Evolutionary conservation across 2,329 filamentous ascomycete species (phyloP).

Genomic region (Trichoderma sp.): DNA sequence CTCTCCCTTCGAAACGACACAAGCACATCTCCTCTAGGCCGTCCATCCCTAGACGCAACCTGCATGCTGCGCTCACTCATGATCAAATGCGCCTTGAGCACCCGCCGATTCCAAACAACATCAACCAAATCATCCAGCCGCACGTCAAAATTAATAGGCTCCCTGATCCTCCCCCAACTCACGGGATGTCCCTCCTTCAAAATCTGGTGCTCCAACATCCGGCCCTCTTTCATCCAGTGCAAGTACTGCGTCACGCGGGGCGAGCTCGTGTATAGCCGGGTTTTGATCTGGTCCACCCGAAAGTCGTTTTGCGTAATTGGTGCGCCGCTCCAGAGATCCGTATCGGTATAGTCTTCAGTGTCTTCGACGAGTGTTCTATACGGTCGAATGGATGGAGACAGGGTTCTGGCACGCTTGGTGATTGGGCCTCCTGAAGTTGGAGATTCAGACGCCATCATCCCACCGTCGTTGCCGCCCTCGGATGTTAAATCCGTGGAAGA

Average conservation of each 20-base stretch:
- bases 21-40: constrained; percentile 49
- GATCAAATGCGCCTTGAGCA: constrained; percentile 45
- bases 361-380: neutral
- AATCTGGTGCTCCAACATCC: constrained; percentile 55
- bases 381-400: constrained; percentile 24
- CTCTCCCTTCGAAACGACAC: constrained; percentile 54
- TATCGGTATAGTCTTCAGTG: constrained; percentile 34
- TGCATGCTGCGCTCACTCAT: constrained; percentile 35
- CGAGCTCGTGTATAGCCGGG: constrained; percentile 47
- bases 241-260: constrained; percentile 56
- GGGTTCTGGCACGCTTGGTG: constrained; percentile 32
- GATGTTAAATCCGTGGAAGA: constrained; percentile 34
- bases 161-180: constrained; percentile 52
- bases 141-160: constrained; percentile 54
- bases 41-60: constrained; percentile 33
- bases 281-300: constrained; percentile 55
- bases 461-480: constrained; percentile 25
- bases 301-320: constrained; percentile 50
- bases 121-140: constrained; percentile 48
- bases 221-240: constrained; percentile 48
- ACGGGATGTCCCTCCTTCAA: constrained; percentile 47
- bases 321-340: constrained; percentile 52
- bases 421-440: neutral
- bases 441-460: constrained; percentile 14
- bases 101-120: constrained; percentile 47